Evolutionary conservation across 176 grass and related monocot species (phyloP).

Genomic region (Oryza longistaminata): DNA sequence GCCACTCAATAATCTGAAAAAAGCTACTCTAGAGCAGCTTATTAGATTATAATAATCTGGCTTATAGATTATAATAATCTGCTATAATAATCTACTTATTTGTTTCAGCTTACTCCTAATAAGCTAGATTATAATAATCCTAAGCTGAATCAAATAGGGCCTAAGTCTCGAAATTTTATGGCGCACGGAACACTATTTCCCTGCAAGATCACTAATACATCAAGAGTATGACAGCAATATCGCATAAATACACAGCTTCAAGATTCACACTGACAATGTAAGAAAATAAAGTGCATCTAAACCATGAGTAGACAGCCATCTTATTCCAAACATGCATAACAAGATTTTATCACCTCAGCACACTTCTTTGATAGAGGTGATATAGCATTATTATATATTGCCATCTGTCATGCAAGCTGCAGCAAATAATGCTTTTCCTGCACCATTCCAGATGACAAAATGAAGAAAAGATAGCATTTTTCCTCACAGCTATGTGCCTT

Average conservation of each 20-base stretch:
- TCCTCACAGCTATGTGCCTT: neutral
- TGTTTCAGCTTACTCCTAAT: no score
- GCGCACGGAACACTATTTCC: no score
- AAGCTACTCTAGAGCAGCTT: no score
- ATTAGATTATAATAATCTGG: no score
- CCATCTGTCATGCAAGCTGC: neutral
- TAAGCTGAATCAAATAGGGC: no score
- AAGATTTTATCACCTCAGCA: neutral
- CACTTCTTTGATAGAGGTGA: neutral
- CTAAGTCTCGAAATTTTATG: no score
- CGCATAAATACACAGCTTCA: no score
- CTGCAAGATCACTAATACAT: neutral
- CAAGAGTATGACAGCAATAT: neutral
- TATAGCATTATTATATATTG: neutral
- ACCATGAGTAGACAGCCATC: neutral
- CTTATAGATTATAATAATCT: no score
- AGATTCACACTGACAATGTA: neutral
- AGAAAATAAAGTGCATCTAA: neutral
- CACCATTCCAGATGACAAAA: neutral
- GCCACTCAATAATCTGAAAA: no score
- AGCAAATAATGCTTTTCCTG: neutral
- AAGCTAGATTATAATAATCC: no score
- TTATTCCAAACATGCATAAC: neutral
- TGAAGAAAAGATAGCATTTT: neutral
- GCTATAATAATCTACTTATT: no score